Base-by-base conservation (phyloP, 1,139 yeast species). In the Yamadazyma taylorii region DNA sequence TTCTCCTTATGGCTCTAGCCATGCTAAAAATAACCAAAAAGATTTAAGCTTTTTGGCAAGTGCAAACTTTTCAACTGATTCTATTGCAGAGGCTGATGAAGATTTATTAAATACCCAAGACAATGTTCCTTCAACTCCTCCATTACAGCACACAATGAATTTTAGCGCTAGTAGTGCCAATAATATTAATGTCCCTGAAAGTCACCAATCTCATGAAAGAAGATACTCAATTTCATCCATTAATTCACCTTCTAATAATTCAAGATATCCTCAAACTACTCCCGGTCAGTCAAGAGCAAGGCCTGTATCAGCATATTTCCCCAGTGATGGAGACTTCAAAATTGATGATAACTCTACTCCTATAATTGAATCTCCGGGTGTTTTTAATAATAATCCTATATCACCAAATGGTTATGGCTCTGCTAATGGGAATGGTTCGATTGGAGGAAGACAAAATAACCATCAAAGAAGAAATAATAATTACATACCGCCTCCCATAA, bases 31-130 rank as follows among this genome's bases (percentile, higher is more conserved):
- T 12, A 22, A 16, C 13, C 31, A 7, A 5, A 34, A 30, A 16
- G 46, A 45, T 28, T 32, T 47, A 11, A 27, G 45, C 5, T 43
- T 45, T 19, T 52, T 69, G 19, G 62, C 68, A 10, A 66, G 73
- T 41, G 66, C 73, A 30, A 70, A 70, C 48, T 70, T 70, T 48
- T 68, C 73, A n/a, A 52, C 69, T 0, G 75, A 70, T 34, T 70
- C 75, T 2, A 46, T 69, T 12, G 45, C 49, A 22, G 61, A 48
- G 40, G 45, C 35, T 8, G 48, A 48, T 32, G 52, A 48, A 29
- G 45, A 42, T 24, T 14, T 34, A 8, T 17, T 34, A 5, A 4
- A 31, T 7, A 17, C 17, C 13, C n/a, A 11, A 11, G 28, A 29
- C 6, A 24, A 24, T 9, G 21, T 15, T 15, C 30, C 30, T 14